Percentiles rank a stretch among this genome's conserved stretches.
phyloP scores from a whole-genome alignment of 352 stramenopile species.

The Pythium guiyangense region DNA sequence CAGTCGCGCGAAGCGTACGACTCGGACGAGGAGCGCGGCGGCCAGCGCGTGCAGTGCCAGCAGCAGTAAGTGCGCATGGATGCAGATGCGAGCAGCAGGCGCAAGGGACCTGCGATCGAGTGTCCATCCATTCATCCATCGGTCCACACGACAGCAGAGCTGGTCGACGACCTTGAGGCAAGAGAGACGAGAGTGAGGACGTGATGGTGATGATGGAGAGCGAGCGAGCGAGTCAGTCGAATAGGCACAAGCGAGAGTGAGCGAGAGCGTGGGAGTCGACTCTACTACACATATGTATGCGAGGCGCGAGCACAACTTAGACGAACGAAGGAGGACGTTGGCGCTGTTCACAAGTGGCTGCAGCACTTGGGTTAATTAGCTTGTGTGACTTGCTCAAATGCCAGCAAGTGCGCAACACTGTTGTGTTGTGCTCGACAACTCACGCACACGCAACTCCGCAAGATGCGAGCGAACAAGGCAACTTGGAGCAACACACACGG shows the following conservation, averaged over 20 bases:
- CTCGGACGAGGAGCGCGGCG: conserved; percentile 92
- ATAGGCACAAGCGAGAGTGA: not conserved
- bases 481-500: not conserved
- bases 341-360: conserved; percentile 1
- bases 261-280: conserved; percentile 2
- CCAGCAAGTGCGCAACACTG: too few relatives aligned
- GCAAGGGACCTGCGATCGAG: not conserved
- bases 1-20: conserved; percentile 79
- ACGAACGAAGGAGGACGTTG: conserved; percentile 10
- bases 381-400: not conserved
- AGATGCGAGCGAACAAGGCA: not conserved
- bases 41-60: conserved; percentile 86
- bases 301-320: conserved; percentile 11
- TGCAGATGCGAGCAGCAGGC: too few relatives aligned
- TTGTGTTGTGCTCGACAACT: too few relatives aligned
- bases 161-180: not conserved
- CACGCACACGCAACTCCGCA: too few relatives aligned
- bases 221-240: not conserved
- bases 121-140: too few relatives aligned
- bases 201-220: not conserved
- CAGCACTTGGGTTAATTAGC: not conserved
- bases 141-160: conserved; percentile 1
- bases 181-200: conserved; percentile 1
- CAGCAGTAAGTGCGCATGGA: conserved; percentile 62
- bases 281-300: conserved; percentile 15